Percentiles rank a stretch among this genome's conserved stretches.
Evolutionary conservation across 495 filamentous ascomycete genomes (phyloP).

Genomic region (Parmelia sp.): DNA sequence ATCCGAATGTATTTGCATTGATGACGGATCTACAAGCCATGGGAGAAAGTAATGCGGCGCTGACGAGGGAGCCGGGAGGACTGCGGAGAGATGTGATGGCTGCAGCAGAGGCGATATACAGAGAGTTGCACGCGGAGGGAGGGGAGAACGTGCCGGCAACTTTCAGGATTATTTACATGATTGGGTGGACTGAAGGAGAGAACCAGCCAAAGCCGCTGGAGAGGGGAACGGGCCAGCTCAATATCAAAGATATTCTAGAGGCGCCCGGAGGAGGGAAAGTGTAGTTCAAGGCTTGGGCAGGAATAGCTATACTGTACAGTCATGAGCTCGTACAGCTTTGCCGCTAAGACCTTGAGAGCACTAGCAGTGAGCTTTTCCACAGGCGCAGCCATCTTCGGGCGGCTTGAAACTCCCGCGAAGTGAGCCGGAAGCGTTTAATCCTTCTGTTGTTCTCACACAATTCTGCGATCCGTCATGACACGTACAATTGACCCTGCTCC

Average conservation of each 20-base stretch:
- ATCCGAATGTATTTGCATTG: conserved; percentile 82
- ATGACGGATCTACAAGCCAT: conserved; percentile 93
- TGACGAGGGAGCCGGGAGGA: conserved; percentile 68
- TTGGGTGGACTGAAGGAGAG: conserved; percentile 89
- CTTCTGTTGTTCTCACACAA: conserved; percentile 50
- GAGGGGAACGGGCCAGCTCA: conserved; percentile 76
- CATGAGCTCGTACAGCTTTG: background rate
- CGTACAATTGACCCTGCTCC: conserved; percentile 81
- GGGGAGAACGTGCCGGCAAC: conserved; percentile 76
- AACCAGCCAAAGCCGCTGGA: conserved; percentile 71
- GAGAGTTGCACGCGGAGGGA: conserved; percentile 68
- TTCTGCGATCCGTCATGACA: conserved; percentile 87
- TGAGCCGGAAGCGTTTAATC: background rate
- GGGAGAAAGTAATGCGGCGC: conserved; percentile 83
- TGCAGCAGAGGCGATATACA: conserved; percentile 85
- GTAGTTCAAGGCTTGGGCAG: background rate
- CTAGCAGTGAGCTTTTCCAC: background rate
- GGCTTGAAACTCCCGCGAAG: background rate
- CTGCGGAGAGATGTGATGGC: conserved; percentile 78
- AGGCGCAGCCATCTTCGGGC: background rate
- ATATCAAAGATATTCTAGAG: conserved; percentile 76
- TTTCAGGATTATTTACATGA: conserved; percentile 93
- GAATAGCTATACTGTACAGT: background rate
- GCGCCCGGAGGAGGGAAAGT: conserved; percentile 27
- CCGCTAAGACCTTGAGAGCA: background rate